Conservation (phyloP, 768 basidiomycete species). For the Exidia glandulosa region DNA sequence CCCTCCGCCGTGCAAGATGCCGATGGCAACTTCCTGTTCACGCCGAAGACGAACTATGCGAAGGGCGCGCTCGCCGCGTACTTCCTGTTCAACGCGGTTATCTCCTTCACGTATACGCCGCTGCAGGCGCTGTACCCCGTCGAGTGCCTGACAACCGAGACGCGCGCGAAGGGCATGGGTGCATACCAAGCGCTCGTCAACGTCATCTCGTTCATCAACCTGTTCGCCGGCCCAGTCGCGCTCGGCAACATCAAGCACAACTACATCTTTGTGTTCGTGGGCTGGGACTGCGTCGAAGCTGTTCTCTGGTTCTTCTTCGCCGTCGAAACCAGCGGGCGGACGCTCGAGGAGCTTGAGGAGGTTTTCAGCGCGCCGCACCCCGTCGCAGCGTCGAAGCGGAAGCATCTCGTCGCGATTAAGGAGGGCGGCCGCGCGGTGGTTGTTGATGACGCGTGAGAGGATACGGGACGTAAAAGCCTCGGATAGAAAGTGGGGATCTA, state of each 20-base stretch:
- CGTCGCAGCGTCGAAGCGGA: conserved; percentile 17
- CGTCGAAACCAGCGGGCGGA: conserved; percentile 18
- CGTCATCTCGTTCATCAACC: conserved; percentile 33
- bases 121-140: conserved; percentile 48
- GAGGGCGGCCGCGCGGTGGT: conserved; percentile 9
- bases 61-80: conserved; percentile 21
- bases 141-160: conserved; percentile 44
- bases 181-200: conserved; percentile 27
- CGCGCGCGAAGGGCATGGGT: conserved; percentile 53
- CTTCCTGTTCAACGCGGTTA: conserved; percentile 42
- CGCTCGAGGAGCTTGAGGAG: conserved; percentile 24
- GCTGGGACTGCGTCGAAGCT: conserved; percentile 16
- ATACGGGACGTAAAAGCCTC: not conserved
- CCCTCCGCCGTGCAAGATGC: not conserved
- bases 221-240: conserved; percentile 38
- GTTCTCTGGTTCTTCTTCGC: conserved; percentile 15
- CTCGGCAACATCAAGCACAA: conserved; percentile 28
- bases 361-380: conserved; percentile 22
- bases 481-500: too few relatives aligned
- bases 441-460: conserved; percentile 5
- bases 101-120: conserved; percentile 45
- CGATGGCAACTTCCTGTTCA: not conserved
- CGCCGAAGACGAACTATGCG: conserved; percentile 13
- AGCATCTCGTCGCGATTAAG: conserved; percentile 15
- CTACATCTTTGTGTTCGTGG: conserved; percentile 19